Conservation (phyloP, 305 asterid genomes). For the Fraxinus angustifolia region DNA sequence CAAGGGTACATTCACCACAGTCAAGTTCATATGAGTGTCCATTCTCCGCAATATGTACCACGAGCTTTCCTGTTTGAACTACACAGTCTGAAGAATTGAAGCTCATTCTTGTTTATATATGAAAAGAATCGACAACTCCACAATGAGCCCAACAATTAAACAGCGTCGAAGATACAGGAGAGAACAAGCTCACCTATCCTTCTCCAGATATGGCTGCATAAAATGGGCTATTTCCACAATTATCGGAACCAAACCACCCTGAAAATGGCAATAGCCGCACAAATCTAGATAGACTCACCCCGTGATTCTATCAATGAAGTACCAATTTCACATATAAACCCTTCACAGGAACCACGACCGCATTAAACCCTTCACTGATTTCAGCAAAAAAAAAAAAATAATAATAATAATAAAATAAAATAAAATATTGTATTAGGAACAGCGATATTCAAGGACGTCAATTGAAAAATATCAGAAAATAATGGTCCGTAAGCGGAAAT, state of each 20-base stretch:
- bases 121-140: constrained; percentile 9
- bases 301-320: neutral
- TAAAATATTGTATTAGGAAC: neutral
- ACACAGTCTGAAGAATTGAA: constrained; percentile 48
- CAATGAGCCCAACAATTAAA: constrained; percentile 9
- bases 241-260: neutral
- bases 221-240: neutral
- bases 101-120: constrained; percentile 42
- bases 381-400: too few species aligned
- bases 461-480: neutral
- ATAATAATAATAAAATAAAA: too few species aligned
- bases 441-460: neutral
- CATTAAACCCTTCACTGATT: neutral
- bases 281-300: neutral
- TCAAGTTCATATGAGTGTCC: constrained; percentile 71
- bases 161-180: neutral
- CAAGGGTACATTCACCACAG: constrained; percentile 63
- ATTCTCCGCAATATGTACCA: constrained; percentile 78
- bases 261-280: neutral
- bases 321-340: neutral
- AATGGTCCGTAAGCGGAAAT: neutral
- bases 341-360: neutral
- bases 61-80: constrained; percentile 68
- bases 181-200: neutral
- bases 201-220: neutral